Base-by-base conservation (phyloP, 2,329 filamentous ascomycete genomes). In the Aspergillus texensis region DNA sequence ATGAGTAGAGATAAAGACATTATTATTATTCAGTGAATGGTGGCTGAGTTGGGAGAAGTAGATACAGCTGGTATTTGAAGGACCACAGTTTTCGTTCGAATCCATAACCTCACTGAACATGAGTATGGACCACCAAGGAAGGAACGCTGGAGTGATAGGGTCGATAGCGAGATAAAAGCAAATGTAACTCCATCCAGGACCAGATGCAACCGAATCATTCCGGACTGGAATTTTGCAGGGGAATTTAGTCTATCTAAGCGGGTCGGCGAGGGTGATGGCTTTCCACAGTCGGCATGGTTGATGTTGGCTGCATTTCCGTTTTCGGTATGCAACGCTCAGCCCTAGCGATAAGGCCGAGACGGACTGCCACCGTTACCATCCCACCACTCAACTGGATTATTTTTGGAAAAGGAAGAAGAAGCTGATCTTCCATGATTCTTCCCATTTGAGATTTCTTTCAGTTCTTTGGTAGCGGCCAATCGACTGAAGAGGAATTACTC, bases 251-350 rank as follows among this genome's bases (percentile, higher is more conserved):
- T 53, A 32, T 60, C n/a, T 32, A 14, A 21, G 30, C 39, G 36
- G 41, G 21, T 21, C 48, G 11, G 28, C 46, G 46, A 60, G 56
- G 16, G 46, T 54, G 30, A 30, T 58, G 32, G 45, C 9, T 41
- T 43, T 53, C 58, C 57, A 45, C 39, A 21, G 48, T 61, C 32
- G 26, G 45, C 32, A 50, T 36, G 43, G 60, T 34, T 61, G 62
- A 68, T 32, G 64, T 50, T 56, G 45, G 57, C 48, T 32, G 53
- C 30, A 62, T 65, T 67, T 69, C 68, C 68, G 68, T 59, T 64
- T 70, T 65, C 68, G 68, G 67, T 65, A 68, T 56, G 16, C 59
- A 10, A 45, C 43, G 34, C 36, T 39, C 56, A 36, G 54, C 48
- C 52, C 32, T 39, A 19, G 14, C 4, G n/a, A 55, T 55, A 39